Evolutionary conservation across 1,139 yeast species (phyloP), one percentile per base, ranked within the genome.

Genomic region (Geotrichum europaeum): DNA sequence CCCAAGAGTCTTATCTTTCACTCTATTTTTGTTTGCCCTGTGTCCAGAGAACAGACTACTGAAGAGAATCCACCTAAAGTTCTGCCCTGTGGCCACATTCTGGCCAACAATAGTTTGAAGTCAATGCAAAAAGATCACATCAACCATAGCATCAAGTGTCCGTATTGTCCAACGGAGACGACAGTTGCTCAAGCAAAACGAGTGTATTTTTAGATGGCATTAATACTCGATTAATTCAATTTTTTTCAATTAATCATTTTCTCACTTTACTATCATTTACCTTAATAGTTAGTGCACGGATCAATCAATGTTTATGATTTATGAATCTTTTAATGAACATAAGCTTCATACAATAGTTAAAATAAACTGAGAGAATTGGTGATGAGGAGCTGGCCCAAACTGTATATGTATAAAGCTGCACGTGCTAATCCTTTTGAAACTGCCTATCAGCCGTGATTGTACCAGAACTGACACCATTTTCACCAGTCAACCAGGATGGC

Each of bases 21-120:
- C 73, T 89, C 96, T 0, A 85, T 91, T 2, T 91, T 90, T 72
- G 91, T 90, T 4, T 91, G 97, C 72, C 97, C 97, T 0, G 92
- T 91, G 1, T 82, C 94, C 7, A 88, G 89, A 72, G 96, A 90
- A 67, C 97, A 92, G 69, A 81, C 89, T 0, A 84, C 87, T 0
- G 72, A 70, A 13, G 74, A 70, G 13, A 85, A 85, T 66, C 87
- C 88, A 2, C 86, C 89, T 1, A 79, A 79, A 77, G 79, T 84
- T 61, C 73, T 85, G 47, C 86, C 87, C 0, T 86, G 90, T 68
- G 84, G 84, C 52, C 90, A 85, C 71, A 75, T 85, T 15, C 74
- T 85, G 7, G 82, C 87, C 0, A 76, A 77, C 65, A 79, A 80
- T 58, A 82, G 86, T 59, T 69, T 85, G 61, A 73, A 72, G 53